A percentile compares a stretch with the other conserved stretches of the same genome.
Conservation (phyloP, 2,329 filamentous ascomycete species). For the Aschersonia sp. region DNA sequence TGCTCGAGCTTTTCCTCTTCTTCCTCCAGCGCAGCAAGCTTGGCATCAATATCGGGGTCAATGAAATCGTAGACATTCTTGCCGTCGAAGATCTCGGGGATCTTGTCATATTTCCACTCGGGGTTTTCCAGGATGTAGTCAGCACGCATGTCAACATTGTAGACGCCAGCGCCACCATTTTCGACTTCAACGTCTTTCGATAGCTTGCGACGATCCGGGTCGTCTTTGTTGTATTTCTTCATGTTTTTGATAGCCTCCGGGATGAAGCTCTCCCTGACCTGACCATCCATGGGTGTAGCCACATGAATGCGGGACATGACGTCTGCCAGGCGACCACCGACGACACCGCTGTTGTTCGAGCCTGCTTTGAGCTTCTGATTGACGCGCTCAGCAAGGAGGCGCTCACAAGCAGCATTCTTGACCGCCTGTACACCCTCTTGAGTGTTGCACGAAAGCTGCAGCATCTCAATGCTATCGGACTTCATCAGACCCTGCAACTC, state of each 20-base stretch:
- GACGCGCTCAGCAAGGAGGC: conserved; percentile 82
- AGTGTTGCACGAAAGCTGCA: conserved; percentile 90
- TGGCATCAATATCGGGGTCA: conserved; percentile 90
- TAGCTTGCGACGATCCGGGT: conserved; percentile 69
- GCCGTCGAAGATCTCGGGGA: conserved; percentile 86
- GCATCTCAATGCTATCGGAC: conserved; percentile 77
- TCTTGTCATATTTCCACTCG: conserved; percentile 92
- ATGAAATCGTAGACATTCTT: conserved; percentile 97
- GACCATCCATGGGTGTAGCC: conserved; percentile 76
- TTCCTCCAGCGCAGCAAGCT: conserved; percentile 80
- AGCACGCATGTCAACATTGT: conserved; percentile 81
- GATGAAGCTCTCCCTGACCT: conserved; percentile 68
- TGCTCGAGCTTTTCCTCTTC: conserved; percentile 88
- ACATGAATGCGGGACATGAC: conserved; percentile 93
- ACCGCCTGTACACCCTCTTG: conserved; percentile 88
- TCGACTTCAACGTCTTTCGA: conserved; percentile 82
- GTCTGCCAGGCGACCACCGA: conserved; percentile 73
- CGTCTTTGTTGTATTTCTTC: conserved; percentile 81
- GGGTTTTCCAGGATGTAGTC: conserved; percentile 78
- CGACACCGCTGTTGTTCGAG: conserved; percentile 58
- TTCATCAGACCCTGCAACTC: conserved; percentile 70
- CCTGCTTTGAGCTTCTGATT: conserved; percentile 93
- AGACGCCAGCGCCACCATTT: conserved; percentile 89
- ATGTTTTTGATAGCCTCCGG: conserved; percentile 68
- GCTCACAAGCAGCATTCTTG: conserved; percentile 88